phyloP scores from a whole-genome alignment of 2,329 filamentous ascomycete species.

The Ophiostoma piceae region DNA sequence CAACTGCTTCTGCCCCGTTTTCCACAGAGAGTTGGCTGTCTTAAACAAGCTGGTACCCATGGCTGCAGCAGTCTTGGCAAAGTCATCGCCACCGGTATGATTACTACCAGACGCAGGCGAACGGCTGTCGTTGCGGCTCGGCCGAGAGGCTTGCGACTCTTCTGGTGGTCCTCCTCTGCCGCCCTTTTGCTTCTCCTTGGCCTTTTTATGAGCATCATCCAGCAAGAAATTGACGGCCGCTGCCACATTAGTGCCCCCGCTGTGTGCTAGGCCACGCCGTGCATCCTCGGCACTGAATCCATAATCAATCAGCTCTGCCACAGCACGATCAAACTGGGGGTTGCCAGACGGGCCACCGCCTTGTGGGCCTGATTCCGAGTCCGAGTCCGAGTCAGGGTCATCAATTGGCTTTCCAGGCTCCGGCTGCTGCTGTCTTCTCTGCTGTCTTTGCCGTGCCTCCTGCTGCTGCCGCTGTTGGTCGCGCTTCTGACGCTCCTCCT shows the following conservation, averaged over 20 bases:
- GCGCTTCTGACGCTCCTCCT: constrained; percentile 30
- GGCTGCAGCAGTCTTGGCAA: constrained; percentile 74
- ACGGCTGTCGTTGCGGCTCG: constrained; percentile 43
- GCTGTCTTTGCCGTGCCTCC: constrained; percentile 25
- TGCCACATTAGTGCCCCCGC: constrained; percentile 75
- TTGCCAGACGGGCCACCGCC: constrained; percentile 33
- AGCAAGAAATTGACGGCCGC: constrained; percentile 83
- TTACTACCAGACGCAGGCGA: constrained; percentile 41
- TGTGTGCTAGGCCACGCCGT: constrained; percentile 71
- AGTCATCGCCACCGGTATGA: constrained; percentile 57
- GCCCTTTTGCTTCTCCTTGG: constrained; percentile 60
- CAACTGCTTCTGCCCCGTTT: constrained; percentile 84
- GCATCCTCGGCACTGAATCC: constrained; percentile 84
- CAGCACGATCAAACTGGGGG: constrained; percentile 69
- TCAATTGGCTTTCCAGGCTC: constrained; percentile 55
- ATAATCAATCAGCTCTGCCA: constrained; percentile 90
- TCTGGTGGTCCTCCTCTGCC: neutral
- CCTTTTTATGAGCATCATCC: constrained; percentile 82
- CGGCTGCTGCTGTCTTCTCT: constrained; percentile 35
- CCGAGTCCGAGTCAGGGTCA: constrained; percentile 43
- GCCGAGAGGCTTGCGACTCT: constrained; percentile 11
- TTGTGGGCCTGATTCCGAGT: constrained; percentile 37
- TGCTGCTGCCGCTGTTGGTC: constrained; percentile 30
- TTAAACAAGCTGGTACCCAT: constrained; percentile 83
- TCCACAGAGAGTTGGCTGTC: constrained; percentile 92